Conservation (phyloP, 495 filamentous ascomycete genomes). For the Pyrenula massariospora region DNA sequence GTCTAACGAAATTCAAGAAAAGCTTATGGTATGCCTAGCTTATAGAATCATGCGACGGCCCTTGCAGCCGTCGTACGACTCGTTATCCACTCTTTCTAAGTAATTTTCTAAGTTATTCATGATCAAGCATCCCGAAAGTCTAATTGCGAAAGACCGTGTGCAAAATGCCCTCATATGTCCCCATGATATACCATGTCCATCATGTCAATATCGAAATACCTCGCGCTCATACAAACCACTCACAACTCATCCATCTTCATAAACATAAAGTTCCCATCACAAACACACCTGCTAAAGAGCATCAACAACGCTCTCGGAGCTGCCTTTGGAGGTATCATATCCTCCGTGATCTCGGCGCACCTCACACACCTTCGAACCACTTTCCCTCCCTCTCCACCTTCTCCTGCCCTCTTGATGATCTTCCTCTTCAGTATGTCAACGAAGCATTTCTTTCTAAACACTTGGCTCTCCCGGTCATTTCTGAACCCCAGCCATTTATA, state of each 20-base stretch:
- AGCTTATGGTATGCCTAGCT: too few species aligned
- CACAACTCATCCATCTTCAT: background rate
- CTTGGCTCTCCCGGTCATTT: slow-evolving; percentile 22
- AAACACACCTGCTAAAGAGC: background rate
- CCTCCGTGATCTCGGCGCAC: slow-evolving; percentile 54
- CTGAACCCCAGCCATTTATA: slow-evolving; percentile 38
- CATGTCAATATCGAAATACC: too few species aligned
- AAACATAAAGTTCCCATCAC: background rate
- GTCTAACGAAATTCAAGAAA: too few species aligned
- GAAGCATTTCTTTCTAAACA: slow-evolving; percentile 22
- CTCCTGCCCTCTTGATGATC: background rate
- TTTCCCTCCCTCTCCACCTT: slow-evolving; percentile 1
- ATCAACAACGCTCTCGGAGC: background rate
- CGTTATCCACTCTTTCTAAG: too few species aligned
- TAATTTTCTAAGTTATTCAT: too few species aligned
- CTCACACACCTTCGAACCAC: slow-evolving; percentile 41
- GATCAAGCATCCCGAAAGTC: too few species aligned
- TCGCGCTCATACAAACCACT: too few species aligned
- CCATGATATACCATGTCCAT: too few species aligned
- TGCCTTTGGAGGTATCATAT: slow-evolving; percentile 19
- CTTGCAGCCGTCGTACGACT: too few species aligned
- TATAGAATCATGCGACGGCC: too few species aligned
- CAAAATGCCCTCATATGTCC: too few species aligned
- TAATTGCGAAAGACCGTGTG: too few species aligned
- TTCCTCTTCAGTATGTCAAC: slow-evolving; percentile 35